Conservation (phyloP, 257 asterid species). For the Prunella vulgaris region DNA sequence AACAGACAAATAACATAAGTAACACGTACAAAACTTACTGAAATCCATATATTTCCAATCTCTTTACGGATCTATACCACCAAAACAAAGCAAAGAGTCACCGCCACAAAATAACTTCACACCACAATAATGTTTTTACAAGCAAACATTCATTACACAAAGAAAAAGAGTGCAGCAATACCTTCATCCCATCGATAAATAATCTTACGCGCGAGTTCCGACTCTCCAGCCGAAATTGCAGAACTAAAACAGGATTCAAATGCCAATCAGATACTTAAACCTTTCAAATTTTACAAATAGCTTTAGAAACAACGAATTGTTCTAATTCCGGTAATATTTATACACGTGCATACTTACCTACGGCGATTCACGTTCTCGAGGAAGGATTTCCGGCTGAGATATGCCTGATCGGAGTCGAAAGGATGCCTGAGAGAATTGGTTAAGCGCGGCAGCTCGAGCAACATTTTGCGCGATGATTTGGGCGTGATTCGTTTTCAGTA, state of each 20-base stretch:
- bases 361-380: conserved; percentile 49
- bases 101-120: not conserved
- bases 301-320: not conserved
- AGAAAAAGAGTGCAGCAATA: conserved; percentile 21
- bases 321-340: not conserved
- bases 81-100: not conserved
- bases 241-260: conserved; percentile 33
- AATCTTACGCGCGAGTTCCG: conserved; percentile 70
- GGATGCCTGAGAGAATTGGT: conserved; percentile 78
- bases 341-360: conserved; percentile 29
- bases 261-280: not conserved
- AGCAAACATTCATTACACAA: not conserved
- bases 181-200: conserved; percentile 83
- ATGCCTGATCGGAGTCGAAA: conserved; percentile 89
- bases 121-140: not conserved
- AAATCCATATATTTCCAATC: conserved; percentile 2
- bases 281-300: not conserved
- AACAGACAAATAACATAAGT: not conserved
- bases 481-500: conserved; percentile 9
- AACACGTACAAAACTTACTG: not conserved
- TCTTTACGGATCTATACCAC: not conserved
- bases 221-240: conserved; percentile 53
- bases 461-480: conserved; percentile 35
- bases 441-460: conserved; percentile 77
- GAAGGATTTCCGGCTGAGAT: conserved; percentile 64